Percentiles rank a stretch among this genome's conserved stretches.
These are phyloP conservation scores for Apiotrichum siamense DNA, from an alignment of 1,284 basidiomycete species.

Conservation along the genomic window DNA sequence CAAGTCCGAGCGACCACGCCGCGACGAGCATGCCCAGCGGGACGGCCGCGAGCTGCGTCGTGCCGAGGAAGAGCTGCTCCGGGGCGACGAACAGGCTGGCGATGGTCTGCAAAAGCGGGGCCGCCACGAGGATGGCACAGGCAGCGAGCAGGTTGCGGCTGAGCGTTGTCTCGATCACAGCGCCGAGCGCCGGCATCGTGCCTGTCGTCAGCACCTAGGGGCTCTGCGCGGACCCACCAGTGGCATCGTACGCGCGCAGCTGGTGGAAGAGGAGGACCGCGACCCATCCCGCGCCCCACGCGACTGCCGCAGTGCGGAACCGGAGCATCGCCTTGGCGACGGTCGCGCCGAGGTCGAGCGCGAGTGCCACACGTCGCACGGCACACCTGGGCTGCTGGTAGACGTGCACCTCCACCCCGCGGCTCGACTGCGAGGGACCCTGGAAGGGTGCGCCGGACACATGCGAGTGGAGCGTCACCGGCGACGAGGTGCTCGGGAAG, in stretches of 20 bases:
- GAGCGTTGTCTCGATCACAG: not conserved
- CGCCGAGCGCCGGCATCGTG: not conserved
- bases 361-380: conserved; percentile 51
- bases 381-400: conserved; percentile 46
- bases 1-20: conserved; percentile 39
- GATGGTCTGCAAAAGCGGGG: not conserved
- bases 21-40: conserved; percentile 49
- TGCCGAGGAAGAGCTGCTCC: conserved; percentile 4
- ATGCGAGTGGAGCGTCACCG: conserved; percentile 65
- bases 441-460: conserved; percentile 59
- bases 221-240: not conserved
- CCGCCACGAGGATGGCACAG: not conserved
- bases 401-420: conserved; percentile 26
- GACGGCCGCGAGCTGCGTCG: conserved; percentile 1
- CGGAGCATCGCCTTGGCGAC: conserved; percentile 63
- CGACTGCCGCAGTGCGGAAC: conserved; percentile 63
- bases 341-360: conserved; percentile 62
- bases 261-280: conserved; percentile 54
- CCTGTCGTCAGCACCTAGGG: not conserved
- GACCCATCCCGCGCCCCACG: conserved; percentile 65
- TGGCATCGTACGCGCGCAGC: not conserved
- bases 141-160: too few relatives aligned
- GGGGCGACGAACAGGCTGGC: not conserved
- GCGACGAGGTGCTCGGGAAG: conserved; percentile 51
- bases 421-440: conserved; percentile 14